Evolutionary conservation across 768 basidiomycete species (phyloP).

Genomic region (Strobilomyces dryophilus): DNA sequence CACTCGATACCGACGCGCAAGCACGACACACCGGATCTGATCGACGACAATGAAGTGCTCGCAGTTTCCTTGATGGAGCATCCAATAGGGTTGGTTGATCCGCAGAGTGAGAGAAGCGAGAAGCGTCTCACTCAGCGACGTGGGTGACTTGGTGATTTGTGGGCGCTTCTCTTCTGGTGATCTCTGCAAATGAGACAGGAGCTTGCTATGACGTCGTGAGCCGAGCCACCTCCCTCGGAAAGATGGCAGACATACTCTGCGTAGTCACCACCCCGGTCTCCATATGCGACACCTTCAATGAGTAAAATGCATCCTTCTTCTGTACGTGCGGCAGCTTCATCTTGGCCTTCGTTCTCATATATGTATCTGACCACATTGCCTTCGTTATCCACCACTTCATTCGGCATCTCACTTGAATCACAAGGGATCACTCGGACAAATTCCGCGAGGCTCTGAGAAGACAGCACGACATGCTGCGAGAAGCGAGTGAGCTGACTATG

Average conservation of each 20-base stretch:
- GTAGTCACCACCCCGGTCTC: constrained; percentile 57
- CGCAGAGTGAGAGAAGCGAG: constrained; percentile 56
- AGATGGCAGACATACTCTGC: constrained; percentile 40
- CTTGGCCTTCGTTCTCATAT: constrained; percentile 9
- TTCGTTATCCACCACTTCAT: constrained; percentile 35
- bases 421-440: constrained; percentile 60
- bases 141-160: constrained; percentile 36
- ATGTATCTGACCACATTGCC: constrained; percentile 34
- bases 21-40: constrained; percentile 54
- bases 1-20: not conserved
- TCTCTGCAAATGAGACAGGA: constrained; percentile 38
- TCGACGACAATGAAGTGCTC: constrained; percentile 76
- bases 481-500: constrained; percentile 54
- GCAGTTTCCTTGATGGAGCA: constrained; percentile 77
- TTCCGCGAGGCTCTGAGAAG: constrained; percentile 71
- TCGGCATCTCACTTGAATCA: constrained; percentile 48
- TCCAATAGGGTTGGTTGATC: constrained; percentile 75
- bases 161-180: constrained; percentile 29
- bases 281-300: constrained; percentile 58
- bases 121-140: constrained; percentile 43
- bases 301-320: constrained; percentile 48
- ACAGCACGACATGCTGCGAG: constrained; percentile 65
- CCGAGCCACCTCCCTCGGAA: not conserved
- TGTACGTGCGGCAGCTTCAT: not conserved
- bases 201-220: constrained; percentile 36